These are phyloP conservation scores for Cytospora mali DNA, from an alignment of 2,329 filamentous ascomycete genomes.

Conservation along the genomic window DNA sequence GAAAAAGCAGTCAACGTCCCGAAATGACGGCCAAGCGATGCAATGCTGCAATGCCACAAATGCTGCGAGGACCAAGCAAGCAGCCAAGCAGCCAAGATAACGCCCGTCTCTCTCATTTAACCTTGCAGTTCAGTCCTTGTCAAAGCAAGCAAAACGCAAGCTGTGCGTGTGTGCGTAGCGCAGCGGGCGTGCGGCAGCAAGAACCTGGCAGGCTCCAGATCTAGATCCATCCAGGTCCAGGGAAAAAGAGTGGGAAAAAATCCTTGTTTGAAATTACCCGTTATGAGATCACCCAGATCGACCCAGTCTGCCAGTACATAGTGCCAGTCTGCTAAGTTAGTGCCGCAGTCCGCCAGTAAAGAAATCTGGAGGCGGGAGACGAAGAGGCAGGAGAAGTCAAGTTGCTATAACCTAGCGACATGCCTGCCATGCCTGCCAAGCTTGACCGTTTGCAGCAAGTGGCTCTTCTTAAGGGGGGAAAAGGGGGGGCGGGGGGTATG, in stretches of 20 bases:
- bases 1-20: background rate
- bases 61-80: background rate
- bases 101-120: background rate
- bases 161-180: too few species aligned
- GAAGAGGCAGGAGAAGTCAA: too few species aligned
- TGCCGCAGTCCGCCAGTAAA: too few species aligned
- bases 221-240: background rate
- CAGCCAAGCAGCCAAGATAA: background rate
- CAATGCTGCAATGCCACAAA: background rate
- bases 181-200: background rate
- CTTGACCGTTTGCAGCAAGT: too few species aligned
- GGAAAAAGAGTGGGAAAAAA: background rate
- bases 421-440: too few species aligned
- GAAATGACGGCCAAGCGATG: constrained; percentile 1
- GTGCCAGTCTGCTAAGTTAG: too few species aligned
- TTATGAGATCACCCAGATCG: background rate
- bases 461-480: too few species aligned
- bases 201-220: background rate
- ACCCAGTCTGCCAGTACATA: too few species aligned
- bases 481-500: too few species aligned
- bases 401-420: too few species aligned
- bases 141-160: background rate
- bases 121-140: background rate
- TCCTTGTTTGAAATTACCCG: background rate
- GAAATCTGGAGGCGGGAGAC: too few species aligned